Percentiles rank a stretch among this genome's conserved stretches.
phyloP scores from a whole-genome alignment of 768 basidiomycete genomes.

The Epithele typhae region DNA sequence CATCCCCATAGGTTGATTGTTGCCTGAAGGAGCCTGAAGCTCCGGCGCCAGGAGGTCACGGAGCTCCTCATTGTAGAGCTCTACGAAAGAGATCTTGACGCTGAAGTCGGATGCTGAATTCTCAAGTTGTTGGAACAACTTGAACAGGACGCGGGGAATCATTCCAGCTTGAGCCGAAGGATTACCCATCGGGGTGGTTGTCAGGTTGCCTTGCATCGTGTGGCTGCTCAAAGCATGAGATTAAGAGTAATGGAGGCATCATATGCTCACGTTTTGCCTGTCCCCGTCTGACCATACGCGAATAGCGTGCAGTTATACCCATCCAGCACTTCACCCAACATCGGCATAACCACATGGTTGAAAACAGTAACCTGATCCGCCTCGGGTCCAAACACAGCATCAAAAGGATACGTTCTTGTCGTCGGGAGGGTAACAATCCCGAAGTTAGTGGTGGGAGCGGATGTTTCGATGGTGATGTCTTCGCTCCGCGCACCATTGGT shows the following conservation, averaged over 20 bases:
- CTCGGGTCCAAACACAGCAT: conserved; percentile 94
- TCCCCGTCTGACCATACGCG: conserved; percentile 98
- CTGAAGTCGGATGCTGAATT: conserved; percentile 74
- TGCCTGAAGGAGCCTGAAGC: conserved; percentile 62
- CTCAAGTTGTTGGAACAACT: conserved; percentile 87
- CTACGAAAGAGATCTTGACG: conserved; percentile 91
- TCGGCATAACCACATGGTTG: conserved; percentile 87
- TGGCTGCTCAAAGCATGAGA: conserved; percentile 42
- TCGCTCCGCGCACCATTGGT: conserved; percentile 73
- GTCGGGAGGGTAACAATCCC: conserved; percentile 75
- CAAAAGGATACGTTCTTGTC: conserved; percentile 87
- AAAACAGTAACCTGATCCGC: conserved; percentile 95
- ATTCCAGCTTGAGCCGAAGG: conserved; percentile 91
- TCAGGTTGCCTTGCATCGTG: conserved; percentile 96
- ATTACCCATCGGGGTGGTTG: conserved; percentile 77
- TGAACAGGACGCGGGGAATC: conserved; percentile 90
- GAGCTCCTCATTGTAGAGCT: conserved; percentile 97
- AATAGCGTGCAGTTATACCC: conserved; percentile 98
- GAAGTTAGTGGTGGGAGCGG: conserved; percentile 60
- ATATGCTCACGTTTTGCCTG: conserved; percentile 88
- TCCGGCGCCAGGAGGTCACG: conserved; percentile 87
- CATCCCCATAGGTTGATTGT: conserved; percentile 76
- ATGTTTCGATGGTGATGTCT: conserved; percentile 78
- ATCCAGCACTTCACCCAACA: conserved; percentile 88
- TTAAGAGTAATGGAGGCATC: background rate